Percentiles rank a stretch among this genome's conserved stretches.
phyloP scores from a whole-genome alignment of 2,329 filamentous ascomycete genomes.

The Zopfia rhizophila region DNA sequence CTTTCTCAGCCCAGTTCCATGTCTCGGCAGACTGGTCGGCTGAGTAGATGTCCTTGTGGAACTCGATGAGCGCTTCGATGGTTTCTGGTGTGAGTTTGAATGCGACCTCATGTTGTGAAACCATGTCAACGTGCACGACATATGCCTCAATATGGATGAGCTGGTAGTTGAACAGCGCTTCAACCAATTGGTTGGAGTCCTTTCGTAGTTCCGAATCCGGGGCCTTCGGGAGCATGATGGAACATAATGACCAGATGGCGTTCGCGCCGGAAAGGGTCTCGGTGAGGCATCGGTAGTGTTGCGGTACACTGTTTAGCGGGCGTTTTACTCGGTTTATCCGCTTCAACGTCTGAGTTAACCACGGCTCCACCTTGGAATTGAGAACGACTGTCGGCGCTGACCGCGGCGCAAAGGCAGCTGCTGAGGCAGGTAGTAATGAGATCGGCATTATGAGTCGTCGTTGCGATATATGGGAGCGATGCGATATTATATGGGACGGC shows the following conservation, averaged over 20 bases:
- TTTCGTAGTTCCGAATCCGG: conserved; percentile 85
- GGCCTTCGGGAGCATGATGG: conserved; percentile 90
- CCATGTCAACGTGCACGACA: conserved; percentile 99
- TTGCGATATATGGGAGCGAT: conserved; percentile 37
- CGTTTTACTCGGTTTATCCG: conserved; percentile 97
- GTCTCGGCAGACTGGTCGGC: conserved; percentile 88
- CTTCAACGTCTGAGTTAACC: conserved; percentile 96
- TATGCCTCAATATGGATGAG: conserved; percentile 95
- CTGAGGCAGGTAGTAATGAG: conserved; percentile 92
- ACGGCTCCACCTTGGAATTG: conserved; percentile 90
- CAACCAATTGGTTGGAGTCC: conserved; percentile 83
- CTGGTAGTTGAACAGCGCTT: conserved; percentile 92
- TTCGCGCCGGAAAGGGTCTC: conserved; percentile 90
- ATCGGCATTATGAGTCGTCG: conserved; percentile 75
- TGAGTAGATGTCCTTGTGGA: conserved; percentile 95
- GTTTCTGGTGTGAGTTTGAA: conserved; percentile 97
- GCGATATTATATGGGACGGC: conserved; percentile 48
- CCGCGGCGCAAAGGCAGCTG: conserved; percentile 93
- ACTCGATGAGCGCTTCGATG: conserved; percentile 91
- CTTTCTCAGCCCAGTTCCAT: conserved; percentile 96
- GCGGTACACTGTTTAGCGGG: conserved; percentile 93
- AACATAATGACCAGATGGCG: conserved; percentile 94
- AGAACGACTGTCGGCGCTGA: conserved; percentile 95
- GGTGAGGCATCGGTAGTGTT: conserved; percentile 94
- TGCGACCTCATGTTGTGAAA: conserved; percentile 94